These are phyloP conservation scores for Cunninghamia lanceolata DNA, from an alignment of 75 land plant species.

Conservation along the genomic window DNA sequence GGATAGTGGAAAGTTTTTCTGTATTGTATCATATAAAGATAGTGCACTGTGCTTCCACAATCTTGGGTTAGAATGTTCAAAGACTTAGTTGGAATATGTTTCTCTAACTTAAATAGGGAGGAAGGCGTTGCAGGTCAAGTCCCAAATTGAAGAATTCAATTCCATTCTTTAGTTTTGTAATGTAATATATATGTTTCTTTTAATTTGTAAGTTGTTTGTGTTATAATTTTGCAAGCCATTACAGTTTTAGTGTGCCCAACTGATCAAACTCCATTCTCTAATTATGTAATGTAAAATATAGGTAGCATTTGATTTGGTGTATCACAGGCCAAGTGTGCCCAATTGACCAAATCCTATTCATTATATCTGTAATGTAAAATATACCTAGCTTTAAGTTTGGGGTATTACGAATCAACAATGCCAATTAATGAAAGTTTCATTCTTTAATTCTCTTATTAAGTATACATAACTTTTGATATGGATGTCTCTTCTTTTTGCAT, in stretches of 20 bases:
- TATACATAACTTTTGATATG: no score
- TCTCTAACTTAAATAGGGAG: neutral
- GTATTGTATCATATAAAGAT: neutral
- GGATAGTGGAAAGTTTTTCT: neutral
- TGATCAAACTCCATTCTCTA: neutral
- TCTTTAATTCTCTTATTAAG: no score
- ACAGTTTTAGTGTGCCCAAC: neutral
- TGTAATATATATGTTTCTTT: neutral
- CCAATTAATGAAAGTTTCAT: no score
- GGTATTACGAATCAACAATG: neutral
- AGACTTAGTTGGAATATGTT: neutral
- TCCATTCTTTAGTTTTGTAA: neutral
- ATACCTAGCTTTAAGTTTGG: neutral
- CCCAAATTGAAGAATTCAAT: constrained; percentile 1
- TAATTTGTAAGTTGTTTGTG: neutral
- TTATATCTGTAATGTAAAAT: neutral
- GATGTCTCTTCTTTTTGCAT: no score
- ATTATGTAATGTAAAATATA: neutral
- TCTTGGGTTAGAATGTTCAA: neutral
- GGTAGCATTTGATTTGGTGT: neutral
- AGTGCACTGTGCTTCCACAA: neutral
- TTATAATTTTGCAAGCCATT: neutral
- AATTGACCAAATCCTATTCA: neutral
- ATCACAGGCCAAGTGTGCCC: neutral
- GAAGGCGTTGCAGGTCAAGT: neutral